Base-by-base conservation (phyloP, 768 basidiomycete genomes). In the Brasilioporus rufonigricans region DNA sequence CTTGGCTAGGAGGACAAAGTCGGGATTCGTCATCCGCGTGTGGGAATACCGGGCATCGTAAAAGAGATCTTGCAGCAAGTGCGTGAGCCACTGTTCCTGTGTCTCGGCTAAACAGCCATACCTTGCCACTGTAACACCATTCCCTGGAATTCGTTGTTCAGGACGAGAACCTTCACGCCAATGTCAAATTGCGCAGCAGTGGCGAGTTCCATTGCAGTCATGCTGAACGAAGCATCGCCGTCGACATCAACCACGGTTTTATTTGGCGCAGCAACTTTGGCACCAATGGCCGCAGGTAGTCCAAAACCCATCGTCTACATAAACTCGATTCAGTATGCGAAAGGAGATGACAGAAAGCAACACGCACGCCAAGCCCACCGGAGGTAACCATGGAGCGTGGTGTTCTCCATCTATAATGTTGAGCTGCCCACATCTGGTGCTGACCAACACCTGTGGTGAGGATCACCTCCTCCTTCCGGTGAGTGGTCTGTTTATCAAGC, bases 61-160 rank as follows among this genome's bases (percentile, higher is more conserved):
- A 80, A 99, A 99, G 12, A 99, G 82, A 71, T 98, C 95, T 65
- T 80, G 61, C 8, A 27, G 11, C 40, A 19, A 44, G 32, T 32
- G n/a, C 16, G 38, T 64, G 13, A 64, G 51, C 35, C 38, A 50
- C 2, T n/a, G n/a, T 1, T 16, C 23, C 18, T 6, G n/a, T 44
- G 10, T 14, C 10, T 9, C 19, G 21, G 29, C 33, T 24, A 38
- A 13, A 54, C 18, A 29, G 13, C 67, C 79, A 47, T 55, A 93
- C 92, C 92, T 80, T 98, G 97, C 97, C 96, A 98, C 77, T 99
- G 97, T 31, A 92, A 76, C 13, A 98, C 97, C 97, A 99, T 99
- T 51, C 97, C 97, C 72, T 97, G 95, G 81, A 94, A 97, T 67
- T 95, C 93, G 73, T 97, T 98, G 79, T 97, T 96, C 64, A 98